Base-by-base conservation (phyloP, 2,329 filamentous ascomycete species). In the Aspergillus versicolor region DNA sequence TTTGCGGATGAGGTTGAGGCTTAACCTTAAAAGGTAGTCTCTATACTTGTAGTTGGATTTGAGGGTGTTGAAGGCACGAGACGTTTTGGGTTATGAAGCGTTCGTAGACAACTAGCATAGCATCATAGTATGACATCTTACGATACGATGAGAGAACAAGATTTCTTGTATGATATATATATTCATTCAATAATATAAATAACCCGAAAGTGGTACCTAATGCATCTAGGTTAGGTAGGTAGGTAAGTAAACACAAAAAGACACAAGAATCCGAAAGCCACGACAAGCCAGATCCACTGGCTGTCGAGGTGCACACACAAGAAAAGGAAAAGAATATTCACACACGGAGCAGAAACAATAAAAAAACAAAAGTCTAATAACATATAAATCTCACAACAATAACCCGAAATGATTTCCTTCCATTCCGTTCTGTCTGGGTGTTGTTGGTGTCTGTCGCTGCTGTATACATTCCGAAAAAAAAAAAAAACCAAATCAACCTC, bases 1-100 rank as follows among this genome's bases (percentile, higher is more conserved):
- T 76, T 78, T 64, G 72, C 69, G 40, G 73, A 70, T 17, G 64
- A 67, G 37, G 65, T 57, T 51, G 55, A 50, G 47, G 56, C 3
- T 47, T 17, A 13, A 11, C 5, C 7, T 32, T 15, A 17, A 1
- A 1, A 15, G 8, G 27, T 30, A 30, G 3, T 30, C 4, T 11
- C 3, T 30, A 11, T 30, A 30, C 3, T 11, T 30, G 15, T 37
- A n/a, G 34, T 37, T n/a, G 12, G 34, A 3, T 15, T 37, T n/a
- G 34, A 15, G 13, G 12, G 8, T n/a, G 34, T 1, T n/a, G 5
- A 4, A 5, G 34, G 15, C 12, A 15, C 7, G 15, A 1, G 13
- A 15, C 5, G 8, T 11, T 37, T 7, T 15, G 12, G 34, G n/a
- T 37, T 37, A 37, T 37, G 12, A 45, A 43, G n/a, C 43, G 24